These are phyloP conservation scores for Cryptococcus jaspeensis DNA, from an alignment of 1,284 basidiomycete species.

Conservation along the genomic window DNA sequence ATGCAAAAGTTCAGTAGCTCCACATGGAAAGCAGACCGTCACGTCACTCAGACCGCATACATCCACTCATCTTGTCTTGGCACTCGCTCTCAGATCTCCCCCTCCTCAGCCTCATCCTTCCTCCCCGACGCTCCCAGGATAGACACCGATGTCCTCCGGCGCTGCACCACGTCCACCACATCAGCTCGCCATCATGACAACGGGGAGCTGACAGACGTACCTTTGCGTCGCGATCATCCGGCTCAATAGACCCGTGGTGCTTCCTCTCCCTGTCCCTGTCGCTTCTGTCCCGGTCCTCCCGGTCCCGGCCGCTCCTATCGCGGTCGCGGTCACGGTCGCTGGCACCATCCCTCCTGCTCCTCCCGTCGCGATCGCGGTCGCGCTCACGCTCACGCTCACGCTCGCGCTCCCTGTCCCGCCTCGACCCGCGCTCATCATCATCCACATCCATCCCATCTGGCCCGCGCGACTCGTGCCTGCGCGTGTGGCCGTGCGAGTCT, in stretches of 20 bases:
- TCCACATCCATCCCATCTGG: conserved; percentile 27
- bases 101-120: conserved; percentile 37
- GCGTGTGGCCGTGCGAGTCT: conserved; percentile 49
- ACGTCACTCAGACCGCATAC: neutral
- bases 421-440: conserved; percentile 30
- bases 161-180: neutral
- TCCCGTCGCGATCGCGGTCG: conserved; percentile 15
- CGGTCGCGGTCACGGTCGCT: conserved; percentile 19
- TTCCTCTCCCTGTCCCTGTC: conserved; percentile 12
- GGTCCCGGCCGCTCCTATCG: conserved; percentile 3
- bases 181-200: neutral
- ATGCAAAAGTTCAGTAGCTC: too few species aligned
- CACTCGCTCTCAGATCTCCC: conserved; percentile 27
- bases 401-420: conserved; percentile 26
- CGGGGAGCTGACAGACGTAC: neutral
- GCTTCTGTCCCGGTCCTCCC: conserved; percentile 18
- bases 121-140: neutral
- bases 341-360: conserved; percentile 19
- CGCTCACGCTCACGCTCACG: conserved; percentile 24
- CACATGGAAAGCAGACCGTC: too few species aligned
- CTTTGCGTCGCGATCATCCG: conserved; percentile 11
- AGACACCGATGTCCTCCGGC: neutral
- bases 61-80: neutral
- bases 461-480: conserved; percentile 2
- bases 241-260: neutral